Base-by-base conservation (phyloP, 2,329 filamentous ascomycete species). In the Paraphaeosphaeria sporulosa region DNA sequence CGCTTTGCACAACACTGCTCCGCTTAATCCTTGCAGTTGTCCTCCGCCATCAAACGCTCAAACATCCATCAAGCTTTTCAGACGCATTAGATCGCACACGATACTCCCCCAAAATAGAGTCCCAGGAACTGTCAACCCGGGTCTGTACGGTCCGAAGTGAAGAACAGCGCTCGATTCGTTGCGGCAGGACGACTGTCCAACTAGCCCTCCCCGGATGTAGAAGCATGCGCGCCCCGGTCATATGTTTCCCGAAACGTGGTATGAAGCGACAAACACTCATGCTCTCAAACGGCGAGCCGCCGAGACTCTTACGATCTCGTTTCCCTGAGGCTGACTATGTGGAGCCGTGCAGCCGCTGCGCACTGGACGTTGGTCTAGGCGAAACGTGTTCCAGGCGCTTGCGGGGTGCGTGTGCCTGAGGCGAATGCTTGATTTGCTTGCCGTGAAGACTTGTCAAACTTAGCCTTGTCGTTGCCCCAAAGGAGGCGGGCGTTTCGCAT, bases 391-490 rank as follows among this genome's bases (percentile, higher is more conserved):
- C 57, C 56, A 63, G 52, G 32, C 19, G 43, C 36, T 32, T 53
- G 44, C 27, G 38, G 43, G 42, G 54, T 49, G 49, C 23, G 48
- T 54, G 60, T 38, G 48, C 42, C 61, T 58, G 60, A 56, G 60
- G 62, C 62, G 69, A 73, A 71, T 46, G 72, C 71, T 67, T 75
- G 64, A 63, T 54, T 58, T 68, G 67, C 68, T 72, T 73, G 63
- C 67, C 60, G 66, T 59, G 62, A 64, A 49, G 60, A 62, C 64
- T 61, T 55, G 48, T 60, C 58, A 66, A 63, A 60, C 59, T 32
- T 57, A 56, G 61, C 57, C 49, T 59, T 58, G 58, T 36, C 43
- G 55, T 38, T 38, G 55, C 36, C 27, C 32, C 48, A 34, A 32
- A 23, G 19, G 15, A 40, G 48, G 36, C 47, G 46, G 48, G 49